phyloP scores from a whole-genome alignment of 2,329 filamentous ascomycete genomes.

The Alternaria alternata region DNA sequence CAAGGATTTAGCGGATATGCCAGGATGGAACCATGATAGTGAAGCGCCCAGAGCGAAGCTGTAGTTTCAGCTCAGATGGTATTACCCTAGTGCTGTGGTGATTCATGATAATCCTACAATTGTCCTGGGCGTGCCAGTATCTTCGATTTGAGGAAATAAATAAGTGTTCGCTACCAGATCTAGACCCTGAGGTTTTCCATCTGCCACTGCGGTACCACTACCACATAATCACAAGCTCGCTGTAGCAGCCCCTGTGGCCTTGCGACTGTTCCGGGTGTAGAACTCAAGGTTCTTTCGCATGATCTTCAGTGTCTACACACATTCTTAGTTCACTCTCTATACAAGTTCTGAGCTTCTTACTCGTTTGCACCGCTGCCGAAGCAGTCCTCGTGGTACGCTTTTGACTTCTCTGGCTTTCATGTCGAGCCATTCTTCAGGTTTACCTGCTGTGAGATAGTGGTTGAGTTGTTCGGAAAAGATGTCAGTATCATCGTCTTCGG shows the following conservation, averaged over 20 bases:
- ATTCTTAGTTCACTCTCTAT: not conserved
- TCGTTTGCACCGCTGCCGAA: conserved; percentile 4
- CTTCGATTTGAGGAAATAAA: not conserved
- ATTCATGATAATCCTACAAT: not conserved
- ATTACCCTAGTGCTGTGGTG: not conserved
- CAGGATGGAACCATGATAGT: conserved; percentile 52
- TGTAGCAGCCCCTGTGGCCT: not conserved
- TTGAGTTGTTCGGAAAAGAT: conserved; percentile 17
- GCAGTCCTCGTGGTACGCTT: not conserved
- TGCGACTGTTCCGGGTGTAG: not conserved
- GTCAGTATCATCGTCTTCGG: not conserved
- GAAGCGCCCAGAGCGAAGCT: conserved; percentile 13
- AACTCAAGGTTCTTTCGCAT: conserved; percentile 14
- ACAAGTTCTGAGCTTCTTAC: not conserved
- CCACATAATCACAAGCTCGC: not conserved
- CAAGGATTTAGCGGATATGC: conserved; percentile 57
- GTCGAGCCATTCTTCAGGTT: conserved; percentile 14
- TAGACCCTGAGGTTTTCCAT: not conserved
- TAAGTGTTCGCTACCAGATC: not conserved
- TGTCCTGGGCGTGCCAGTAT: not conserved
- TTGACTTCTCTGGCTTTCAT: conserved; percentile 16
- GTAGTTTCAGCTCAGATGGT: not conserved
- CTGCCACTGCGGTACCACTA: not conserved
- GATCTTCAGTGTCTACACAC: conserved; percentile 3
- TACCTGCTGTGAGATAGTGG: conserved; percentile 11